A percentile compares a stretch with the other conserved stretches of the same genome.
Evolutionary conservation across 2,329 filamentous ascomycete genomes (phyloP).

Genomic region (Colletotrichum scovillei): DNA sequence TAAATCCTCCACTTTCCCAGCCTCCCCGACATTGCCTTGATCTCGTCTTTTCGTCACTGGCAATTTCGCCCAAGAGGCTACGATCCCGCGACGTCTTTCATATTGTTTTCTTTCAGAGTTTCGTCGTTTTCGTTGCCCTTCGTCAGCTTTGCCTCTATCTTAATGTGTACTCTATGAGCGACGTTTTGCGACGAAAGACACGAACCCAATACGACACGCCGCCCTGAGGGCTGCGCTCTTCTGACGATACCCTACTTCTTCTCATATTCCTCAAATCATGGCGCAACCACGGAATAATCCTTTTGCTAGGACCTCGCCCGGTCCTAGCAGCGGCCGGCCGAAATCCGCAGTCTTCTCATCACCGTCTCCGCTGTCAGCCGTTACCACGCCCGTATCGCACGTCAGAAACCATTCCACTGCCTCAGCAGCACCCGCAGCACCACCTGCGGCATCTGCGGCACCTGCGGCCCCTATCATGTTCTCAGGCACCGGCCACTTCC

Average conservation of each 20-base stretch:
- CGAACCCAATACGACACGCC: slow-evolving; percentile 14
- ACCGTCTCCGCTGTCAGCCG: slow-evolving; percentile 57
- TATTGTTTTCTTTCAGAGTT: slow-evolving; percentile 31
- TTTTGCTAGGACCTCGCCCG: slow-evolving; percentile 79
- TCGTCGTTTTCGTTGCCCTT: slow-evolving; percentile 15
- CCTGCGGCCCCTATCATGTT: slow-evolving; percentile 53
- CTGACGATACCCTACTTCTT: slow-evolving; percentile 53
- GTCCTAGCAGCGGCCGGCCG: slow-evolving; percentile 68
- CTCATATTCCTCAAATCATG: slow-evolving; percentile 60
- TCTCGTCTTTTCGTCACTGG: slow-evolving; percentile 24
- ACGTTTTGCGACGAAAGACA: slow-evolving; percentile 34
- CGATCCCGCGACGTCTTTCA: slow-evolving; percentile 23
- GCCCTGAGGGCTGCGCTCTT: slow-evolving; percentile 15
- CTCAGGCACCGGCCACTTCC: slow-evolving; percentile 48
- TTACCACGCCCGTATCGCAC: slow-evolving; percentile 63
- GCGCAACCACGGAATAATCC: slow-evolving; percentile 84
- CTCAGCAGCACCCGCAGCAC: slow-evolving; percentile 55
- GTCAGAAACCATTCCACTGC: slow-evolving; percentile 76
- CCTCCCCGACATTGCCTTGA: slow-evolving; percentile 29
- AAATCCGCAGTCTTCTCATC: slow-evolving; percentile 81
- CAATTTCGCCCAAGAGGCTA: slow-evolving; percentile 14
- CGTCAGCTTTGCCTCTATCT: slow-evolving; percentile 27
- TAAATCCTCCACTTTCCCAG: slow-evolving; percentile 31
- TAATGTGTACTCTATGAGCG: slow-evolving; percentile 36
- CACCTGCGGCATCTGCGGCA: slow-evolving; percentile 50